Conservation (phyloP, 1,284 basidiomycete species). For the Trametes versicolor region DNA sequence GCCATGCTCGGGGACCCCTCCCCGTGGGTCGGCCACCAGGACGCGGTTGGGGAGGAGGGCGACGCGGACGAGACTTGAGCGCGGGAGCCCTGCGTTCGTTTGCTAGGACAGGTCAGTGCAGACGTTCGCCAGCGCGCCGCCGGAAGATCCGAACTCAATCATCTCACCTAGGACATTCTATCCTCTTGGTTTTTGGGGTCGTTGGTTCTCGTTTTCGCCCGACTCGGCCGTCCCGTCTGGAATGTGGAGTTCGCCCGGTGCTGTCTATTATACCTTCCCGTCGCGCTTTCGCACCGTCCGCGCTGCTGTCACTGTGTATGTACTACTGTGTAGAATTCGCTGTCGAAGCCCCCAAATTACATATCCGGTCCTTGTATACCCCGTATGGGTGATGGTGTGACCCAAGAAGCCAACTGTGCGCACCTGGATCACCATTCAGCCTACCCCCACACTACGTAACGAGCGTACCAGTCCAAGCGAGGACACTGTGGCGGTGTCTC, state of each 20-base stretch:
- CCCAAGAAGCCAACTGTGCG: neutral
- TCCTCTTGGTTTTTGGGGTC: too few relatives aligned
- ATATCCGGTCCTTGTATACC: neutral
- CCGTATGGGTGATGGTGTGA: neutral
- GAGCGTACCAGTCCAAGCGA: too few relatives aligned
- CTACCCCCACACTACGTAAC: too few relatives aligned
- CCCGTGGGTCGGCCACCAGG: conserved; percentile 30
- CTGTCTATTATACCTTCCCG: neutral
- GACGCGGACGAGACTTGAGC: conserved; percentile 8
- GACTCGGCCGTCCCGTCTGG: neutral
- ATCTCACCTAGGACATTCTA: too few relatives aligned
- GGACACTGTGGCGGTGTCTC: too few relatives aligned
- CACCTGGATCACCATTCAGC: too few relatives aligned
- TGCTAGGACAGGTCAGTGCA: neutral
- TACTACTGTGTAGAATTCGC: neutral
- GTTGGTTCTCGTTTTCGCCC: too few relatives aligned
- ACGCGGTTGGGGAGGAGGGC: conserved; percentile 11
- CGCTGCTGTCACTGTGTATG: neutral
- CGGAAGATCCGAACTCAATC: too few relatives aligned
- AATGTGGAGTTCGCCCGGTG: neutral
- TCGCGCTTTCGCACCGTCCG: neutral
- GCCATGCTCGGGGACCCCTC: conserved; percentile 37
- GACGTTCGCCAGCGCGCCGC: too few relatives aligned
- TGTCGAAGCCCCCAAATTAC: neutral
- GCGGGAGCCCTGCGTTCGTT: too few relatives aligned